A percentile compares a stretch with the other conserved stretches of the same genome.
Evolutionary conservation across 768 basidiomycete genomes (phyloP).

Genomic region (Cystofilobasidium capitatum): DNA sequence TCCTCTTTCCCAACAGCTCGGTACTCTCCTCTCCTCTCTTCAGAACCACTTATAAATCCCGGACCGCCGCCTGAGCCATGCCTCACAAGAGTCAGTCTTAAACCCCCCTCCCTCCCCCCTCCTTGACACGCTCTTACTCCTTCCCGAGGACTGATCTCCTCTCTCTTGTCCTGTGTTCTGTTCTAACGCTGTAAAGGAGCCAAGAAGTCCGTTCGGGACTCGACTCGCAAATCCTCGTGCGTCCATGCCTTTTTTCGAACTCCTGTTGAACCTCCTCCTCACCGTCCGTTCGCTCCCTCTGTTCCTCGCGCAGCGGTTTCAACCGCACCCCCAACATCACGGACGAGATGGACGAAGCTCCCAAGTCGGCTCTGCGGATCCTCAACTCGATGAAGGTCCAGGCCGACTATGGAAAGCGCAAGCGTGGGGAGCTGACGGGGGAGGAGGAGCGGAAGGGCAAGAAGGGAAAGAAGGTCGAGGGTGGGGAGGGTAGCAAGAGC

Average conservation of each 20-base stretch:
- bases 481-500: neutral
- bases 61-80: slow-evolving; percentile 6
- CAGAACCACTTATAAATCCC: no score
- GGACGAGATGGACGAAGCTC: slow-evolving; percentile 12
- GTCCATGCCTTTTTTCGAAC: neutral
- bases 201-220: neutral
- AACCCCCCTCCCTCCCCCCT: neutral
- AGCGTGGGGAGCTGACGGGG: slow-evolving; percentile 7
- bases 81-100: slow-evolving; percentile 21
- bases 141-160: neutral
- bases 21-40: no score
- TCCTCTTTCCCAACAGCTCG: no score
- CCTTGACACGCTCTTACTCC: neutral
- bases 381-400: slow-evolving; percentile 15
- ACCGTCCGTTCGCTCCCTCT: neutral
- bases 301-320: neutral
- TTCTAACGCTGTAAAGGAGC: no score
- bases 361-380: slow-evolving; percentile 23
- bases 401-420: slow-evolving; percentile 22
- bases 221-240: neutral
- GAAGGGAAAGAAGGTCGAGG: neutral
- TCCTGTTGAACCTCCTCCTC: neutral
- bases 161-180: neutral
- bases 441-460: neutral
- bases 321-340: neutral